Percentiles rank a stretch among this genome's conserved stretches.
Conservation (phyloP, 2,329 filamentous ascomycete genomes). For the Pyrenochaeta sp. region DNA sequence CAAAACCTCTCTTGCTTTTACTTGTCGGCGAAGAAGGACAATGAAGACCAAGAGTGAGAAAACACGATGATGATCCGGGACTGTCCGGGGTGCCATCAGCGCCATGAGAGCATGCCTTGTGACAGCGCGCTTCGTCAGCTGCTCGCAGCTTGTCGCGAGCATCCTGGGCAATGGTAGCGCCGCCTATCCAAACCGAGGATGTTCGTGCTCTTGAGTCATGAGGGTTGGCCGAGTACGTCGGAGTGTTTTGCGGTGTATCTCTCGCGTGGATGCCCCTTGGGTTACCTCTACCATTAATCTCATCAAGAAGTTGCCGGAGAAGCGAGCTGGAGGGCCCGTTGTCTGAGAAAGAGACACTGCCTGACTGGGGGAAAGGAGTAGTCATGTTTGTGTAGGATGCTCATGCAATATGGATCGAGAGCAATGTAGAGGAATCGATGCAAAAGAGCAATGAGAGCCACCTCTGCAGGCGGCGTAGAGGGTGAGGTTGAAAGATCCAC, state of each 20-base stretch:
- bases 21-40: background rate
- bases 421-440: constrained; percentile 30
- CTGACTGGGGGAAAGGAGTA: constrained; percentile 26
- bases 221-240: background rate
- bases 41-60: background rate
- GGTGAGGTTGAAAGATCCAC: constrained; percentile 12
- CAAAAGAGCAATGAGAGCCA: constrained; percentile 14
- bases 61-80: background rate
- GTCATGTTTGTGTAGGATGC: constrained; percentile 33
- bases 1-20: background rate
- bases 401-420: constrained; percentile 22
- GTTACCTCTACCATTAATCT: constrained; percentile 25
- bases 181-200: constrained; percentile 30
- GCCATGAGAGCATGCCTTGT: background rate
- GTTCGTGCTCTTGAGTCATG: background rate
- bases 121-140: constrained; percentile 32
- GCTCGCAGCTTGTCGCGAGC: constrained; percentile 32
- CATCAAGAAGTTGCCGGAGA: constrained; percentile 37
- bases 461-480: constrained; percentile 3
- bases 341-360: constrained; percentile 5
- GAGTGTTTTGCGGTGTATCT: background rate
- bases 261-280: background rate
- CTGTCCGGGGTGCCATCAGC: constrained; percentile 3
- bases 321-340: constrained; percentile 25
- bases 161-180: constrained; percentile 28